Evolutionary conservation across 2,329 filamentous ascomycete genomes (phyloP).

Genomic region (Diplocarpon mali): DNA sequence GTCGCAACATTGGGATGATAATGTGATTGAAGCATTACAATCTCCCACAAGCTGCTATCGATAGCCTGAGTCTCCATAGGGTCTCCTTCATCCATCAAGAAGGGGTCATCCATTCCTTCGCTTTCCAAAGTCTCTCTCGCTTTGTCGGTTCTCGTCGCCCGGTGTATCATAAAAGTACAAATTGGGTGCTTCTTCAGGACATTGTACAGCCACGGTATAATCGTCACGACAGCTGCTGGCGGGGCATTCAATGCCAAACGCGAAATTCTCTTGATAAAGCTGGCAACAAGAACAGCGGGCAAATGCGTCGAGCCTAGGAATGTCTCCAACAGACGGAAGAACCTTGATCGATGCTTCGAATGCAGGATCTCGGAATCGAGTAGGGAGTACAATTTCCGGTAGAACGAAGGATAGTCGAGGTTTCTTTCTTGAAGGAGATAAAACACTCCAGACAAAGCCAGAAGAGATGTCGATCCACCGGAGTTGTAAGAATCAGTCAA

Average conservation of each 20-base stretch:
- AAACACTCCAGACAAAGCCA: conserved; percentile 87
- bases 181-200: conserved; percentile 79
- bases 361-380: conserved; percentile 79
- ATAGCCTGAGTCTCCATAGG: conserved; percentile 80
- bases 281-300: conserved; percentile 80
- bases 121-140: conserved; percentile 48
- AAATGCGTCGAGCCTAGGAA: conserved; percentile 89
- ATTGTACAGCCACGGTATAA: conserved; percentile 93
- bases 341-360: conserved; percentile 85
- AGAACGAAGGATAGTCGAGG: conserved; percentile 92
- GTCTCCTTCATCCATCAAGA: conserved; percentile 62
- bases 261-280: conserved; percentile 90
- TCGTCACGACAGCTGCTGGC: conserved; percentile 76
- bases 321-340: conserved; percentile 84
- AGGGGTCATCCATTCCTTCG: conserved; percentile 58
- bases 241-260: conserved; percentile 79
- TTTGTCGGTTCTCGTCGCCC: conserved; percentile 50
- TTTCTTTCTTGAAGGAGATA: conserved; percentile 91
- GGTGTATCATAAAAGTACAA: conserved; percentile 94
- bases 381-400: conserved; percentile 84
- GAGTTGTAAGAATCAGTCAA: conserved; percentile 86
- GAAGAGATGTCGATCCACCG: conserved; percentile 75
- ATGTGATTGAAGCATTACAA: conserved; percentile 81
- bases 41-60: conserved; percentile 89
- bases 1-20: conserved; percentile 97